A percentile compares a stretch with the other conserved stretches of the same genome.
Conservation (phyloP, 2,329 filamentous ascomycete genomes). For the Paradendryphiella salina region DNA sequence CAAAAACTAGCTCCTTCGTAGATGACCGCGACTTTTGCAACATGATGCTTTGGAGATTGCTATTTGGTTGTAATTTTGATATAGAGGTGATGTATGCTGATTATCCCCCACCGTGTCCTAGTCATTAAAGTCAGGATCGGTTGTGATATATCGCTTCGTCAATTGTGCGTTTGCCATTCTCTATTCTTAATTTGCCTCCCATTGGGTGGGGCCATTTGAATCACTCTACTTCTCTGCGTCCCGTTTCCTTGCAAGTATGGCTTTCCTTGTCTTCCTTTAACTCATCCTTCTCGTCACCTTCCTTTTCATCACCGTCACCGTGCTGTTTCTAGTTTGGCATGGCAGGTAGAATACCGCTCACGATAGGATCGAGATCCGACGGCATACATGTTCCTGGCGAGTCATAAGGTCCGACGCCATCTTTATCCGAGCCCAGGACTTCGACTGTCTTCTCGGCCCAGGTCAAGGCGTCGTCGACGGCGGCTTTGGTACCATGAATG, state of each 20-base stretch:
- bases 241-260: neutral
- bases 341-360: conserved; percentile 33
- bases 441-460: conserved; percentile 38
- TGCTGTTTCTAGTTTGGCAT: conserved; percentile 11
- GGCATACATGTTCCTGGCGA: conserved; percentile 38
- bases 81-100: neutral
- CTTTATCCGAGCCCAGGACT: conserved; percentile 24
- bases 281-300: neutral
- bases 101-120: neutral
- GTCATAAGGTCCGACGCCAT: conserved; percentile 38
- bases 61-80: too few relatives aligned
- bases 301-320: neutral
- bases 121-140: neutral
- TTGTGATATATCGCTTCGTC: neutral
- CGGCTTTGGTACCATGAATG: conserved; percentile 24
- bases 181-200: neutral
- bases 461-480: conserved; percentile 24
- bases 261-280: neutral
- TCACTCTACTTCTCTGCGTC: neutral
- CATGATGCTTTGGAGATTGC: neutral
- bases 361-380: conserved; percentile 43
- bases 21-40: neutral
- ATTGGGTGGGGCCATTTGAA: too few relatives aligned
- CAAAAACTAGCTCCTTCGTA: too few relatives aligned
- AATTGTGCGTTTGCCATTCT: neutral